These are phyloP conservation scores for Microbotryum intermedium DNA, from an alignment of 1,284 basidiomycete species.

Conservation along the genomic window DNA sequence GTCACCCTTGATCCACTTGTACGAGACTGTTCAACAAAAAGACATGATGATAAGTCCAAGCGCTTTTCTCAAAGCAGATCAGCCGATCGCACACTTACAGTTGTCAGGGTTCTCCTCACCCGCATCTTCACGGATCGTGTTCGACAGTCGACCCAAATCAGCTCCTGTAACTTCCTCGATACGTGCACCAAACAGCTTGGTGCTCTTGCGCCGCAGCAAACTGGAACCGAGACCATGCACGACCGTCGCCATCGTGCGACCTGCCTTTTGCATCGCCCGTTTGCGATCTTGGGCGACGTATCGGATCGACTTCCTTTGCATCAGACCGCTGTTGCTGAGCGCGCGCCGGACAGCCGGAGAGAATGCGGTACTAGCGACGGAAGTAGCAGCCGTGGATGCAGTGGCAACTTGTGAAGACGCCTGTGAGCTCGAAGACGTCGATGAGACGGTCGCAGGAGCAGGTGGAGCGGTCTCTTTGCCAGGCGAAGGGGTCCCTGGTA, in stretches of 20 bases:
- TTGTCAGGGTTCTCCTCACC: slow-evolving; percentile 35
- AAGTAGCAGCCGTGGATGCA: neutral
- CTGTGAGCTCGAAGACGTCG: slow-evolving; percentile 35
- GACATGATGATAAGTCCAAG: neutral
- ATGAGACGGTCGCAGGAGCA: slow-evolving; percentile 30
- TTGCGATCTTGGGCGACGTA: slow-evolving; percentile 64
- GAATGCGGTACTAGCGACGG: neutral
- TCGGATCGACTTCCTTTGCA: slow-evolving; percentile 79
- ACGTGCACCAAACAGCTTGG: slow-evolving; percentile 90
- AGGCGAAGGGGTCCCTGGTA: slow-evolving; percentile 53
- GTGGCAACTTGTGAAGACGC: slow-evolving; percentile 16
- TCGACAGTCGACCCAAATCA: slow-evolving; percentile 37
- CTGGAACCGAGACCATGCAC: slow-evolving; percentile 23
- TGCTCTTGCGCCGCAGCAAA: slow-evolving; percentile 68
- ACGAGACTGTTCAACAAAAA: slow-evolving; percentile 55
- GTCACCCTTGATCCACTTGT: slow-evolving; percentile 98
- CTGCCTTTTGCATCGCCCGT: slow-evolving; percentile 36
- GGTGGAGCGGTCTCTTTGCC: neutral
- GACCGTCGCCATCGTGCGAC: slow-evolving; percentile 45
- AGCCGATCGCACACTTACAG: slow-evolving; percentile 25
- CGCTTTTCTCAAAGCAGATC: neutral
- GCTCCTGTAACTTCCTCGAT: slow-evolving; percentile 84
- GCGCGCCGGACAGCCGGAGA: slow-evolving; percentile 9
- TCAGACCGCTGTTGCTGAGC: slow-evolving; percentile 39
- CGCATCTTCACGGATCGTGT: slow-evolving; percentile 36